Percentiles rank a stretch among this genome's conserved stretches.
These are phyloP conservation scores for Gracilaria domingensis DNA, from an alignment of 23 red algal genomes.

Conservation along the genomic window DNA sequence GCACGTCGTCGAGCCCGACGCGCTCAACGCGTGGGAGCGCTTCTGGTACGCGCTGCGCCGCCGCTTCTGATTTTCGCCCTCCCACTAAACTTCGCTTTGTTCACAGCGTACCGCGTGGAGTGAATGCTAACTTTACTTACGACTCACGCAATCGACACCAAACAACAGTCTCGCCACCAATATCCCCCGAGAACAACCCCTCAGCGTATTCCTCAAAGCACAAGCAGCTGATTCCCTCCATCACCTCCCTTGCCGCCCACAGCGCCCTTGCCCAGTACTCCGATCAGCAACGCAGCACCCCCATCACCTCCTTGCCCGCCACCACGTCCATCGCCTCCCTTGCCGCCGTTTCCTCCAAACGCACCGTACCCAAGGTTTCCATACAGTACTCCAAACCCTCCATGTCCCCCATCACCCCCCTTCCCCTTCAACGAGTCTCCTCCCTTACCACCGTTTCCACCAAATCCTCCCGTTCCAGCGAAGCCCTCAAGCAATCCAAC, in stretches of 20 bases:
- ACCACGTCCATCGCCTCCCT: neutral
- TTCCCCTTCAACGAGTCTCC: neutral
- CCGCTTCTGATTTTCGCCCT: too few relatives aligned
- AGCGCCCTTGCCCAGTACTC: neutral
- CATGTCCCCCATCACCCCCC: neutral
- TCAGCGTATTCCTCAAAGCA: too few relatives aligned
- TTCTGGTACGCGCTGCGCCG: neutral
- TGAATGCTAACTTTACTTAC: too few relatives aligned
- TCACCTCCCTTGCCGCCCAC: slow-evolving; percentile 6
- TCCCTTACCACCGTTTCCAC: neutral
- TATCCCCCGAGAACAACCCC: too few relatives aligned
- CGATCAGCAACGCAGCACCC: neutral
- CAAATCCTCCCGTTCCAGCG: neutral
- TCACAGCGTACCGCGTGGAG: too few relatives aligned
- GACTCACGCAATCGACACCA: too few relatives aligned
- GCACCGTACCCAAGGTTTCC: neutral
- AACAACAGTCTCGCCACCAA: too few relatives aligned
- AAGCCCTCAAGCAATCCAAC: neutral
- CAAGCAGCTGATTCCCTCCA: neutral
- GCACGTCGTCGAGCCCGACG: neutral
- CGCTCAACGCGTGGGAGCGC: neutral
- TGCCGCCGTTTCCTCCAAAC: neutral
- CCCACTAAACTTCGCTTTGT: too few relatives aligned
- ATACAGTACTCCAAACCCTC: neutral
- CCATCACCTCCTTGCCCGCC: neutral